A percentile compares a stretch with the other conserved stretches of the same genome.
Conservation (phyloP, 345 rosid species). For the Salix udensis region DNA sequence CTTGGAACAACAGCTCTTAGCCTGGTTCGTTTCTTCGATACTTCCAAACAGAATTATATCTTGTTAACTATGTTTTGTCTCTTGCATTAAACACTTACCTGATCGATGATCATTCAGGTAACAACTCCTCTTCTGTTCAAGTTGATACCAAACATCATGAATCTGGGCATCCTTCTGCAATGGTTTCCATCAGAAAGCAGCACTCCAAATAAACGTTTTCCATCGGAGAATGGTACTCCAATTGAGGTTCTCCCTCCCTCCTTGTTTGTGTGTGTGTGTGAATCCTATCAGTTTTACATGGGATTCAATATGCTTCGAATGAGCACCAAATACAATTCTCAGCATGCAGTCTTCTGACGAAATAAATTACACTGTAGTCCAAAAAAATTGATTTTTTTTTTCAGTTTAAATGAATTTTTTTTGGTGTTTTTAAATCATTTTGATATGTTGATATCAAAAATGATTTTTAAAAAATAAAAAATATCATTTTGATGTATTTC, state of each 20-base stretch:
- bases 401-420: too few relatives aligned
- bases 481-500: too few relatives aligned
- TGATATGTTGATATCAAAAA: too few relatives aligned
- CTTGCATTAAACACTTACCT: conserved; percentile 12
- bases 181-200: conserved; percentile 77
- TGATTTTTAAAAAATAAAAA: too few relatives aligned
- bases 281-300: not conserved
- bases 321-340: not conserved
- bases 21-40: conserved; percentile 49
- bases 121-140: conserved; percentile 89
- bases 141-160: conserved; percentile 76
- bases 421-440: too few relatives aligned
- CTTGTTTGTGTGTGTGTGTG: not conserved
- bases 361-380: too few relatives aligned
- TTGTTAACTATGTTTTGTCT: not conserved
- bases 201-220: conserved; percentile 50
- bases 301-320: not conserved
- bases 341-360: too few relatives aligned
- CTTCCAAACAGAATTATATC: not conserved
- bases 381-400: too few relatives aligned
- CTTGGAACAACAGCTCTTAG: conserved; percentile 97
- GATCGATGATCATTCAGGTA: conserved; percentile 48
- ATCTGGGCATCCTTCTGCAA: conserved; percentile 74
- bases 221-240: conserved; percentile 51
- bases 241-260: conserved; percentile 50